A percentile compares a stretch with the other conserved stretches of the same genome.
phyloP scores from a whole-genome alignment of 805 yeast genomes.

The Scheffersomyces coipomensis region DNA sequence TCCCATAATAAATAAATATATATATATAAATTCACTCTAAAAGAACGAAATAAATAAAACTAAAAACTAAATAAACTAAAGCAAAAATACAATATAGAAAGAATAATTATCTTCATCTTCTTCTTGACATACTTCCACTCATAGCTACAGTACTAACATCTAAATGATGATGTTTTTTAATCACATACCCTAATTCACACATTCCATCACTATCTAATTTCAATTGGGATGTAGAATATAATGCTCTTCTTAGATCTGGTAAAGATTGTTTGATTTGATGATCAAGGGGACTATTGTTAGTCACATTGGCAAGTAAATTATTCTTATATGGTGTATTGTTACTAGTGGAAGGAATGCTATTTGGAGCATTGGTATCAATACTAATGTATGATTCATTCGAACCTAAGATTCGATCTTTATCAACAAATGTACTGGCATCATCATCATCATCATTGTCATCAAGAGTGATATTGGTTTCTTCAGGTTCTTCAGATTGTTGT shows the following conservation, averaged over 20 bases:
- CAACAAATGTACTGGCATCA: not conserved
- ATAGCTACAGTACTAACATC: slow-evolving; percentile 34
- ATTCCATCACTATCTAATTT: slow-evolving; percentile 25
- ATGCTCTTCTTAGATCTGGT: slow-evolving; percentile 3
- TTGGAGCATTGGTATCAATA: not conserved
- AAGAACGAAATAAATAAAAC: slow-evolving; percentile 1
- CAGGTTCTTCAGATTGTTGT: not conserved
- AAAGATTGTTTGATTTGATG: slow-evolving; percentile 3
- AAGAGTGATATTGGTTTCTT: not conserved
- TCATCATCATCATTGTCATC: slow-evolving; percentile 2
- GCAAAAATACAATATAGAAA: not conserved
- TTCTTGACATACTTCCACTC: slow-evolving; percentile 23
- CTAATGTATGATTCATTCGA: not conserved
- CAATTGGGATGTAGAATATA: slow-evolving; percentile 10
- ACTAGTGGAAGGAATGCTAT: not conserved
- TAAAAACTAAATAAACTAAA: not conserved
- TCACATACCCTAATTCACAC: slow-evolving; percentile 42
- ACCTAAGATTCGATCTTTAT: too few species aligned
- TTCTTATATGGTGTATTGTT: not conserved
- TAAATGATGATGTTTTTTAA: slow-evolving; percentile 41
- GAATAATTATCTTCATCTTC: slow-evolving; percentile 3
- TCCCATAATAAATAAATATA: not conserved
- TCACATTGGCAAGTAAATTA: not conserved
- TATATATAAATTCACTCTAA: slow-evolving; percentile 10
- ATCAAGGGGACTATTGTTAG: too few species aligned